Evolutionary conservation across 257 asterid species (phyloP), one percentile per base, ranked within the genome.

Genomic region (Solanum virginianum): DNA sequence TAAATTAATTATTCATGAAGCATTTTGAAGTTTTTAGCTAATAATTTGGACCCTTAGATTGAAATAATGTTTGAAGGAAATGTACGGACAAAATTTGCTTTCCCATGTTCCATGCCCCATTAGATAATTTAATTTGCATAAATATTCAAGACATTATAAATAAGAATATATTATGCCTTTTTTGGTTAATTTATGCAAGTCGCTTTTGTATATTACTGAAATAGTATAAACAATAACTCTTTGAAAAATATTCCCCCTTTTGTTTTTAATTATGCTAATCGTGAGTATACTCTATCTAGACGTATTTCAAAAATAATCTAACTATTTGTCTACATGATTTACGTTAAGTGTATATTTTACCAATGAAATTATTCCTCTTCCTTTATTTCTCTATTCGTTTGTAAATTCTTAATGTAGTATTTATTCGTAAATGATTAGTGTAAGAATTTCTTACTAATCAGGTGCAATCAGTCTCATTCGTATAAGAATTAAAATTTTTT

Each of bases 251-350:
- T 77, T 51, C 16, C 82, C 24, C 39, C 8, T 7, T 49, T 75
- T 75, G 15, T 20, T 14, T 49, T 47, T 3, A 22, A 13, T 74
- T 45, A 32, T 45, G 7, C 12, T 45, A n/a, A 72, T 72, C 59
- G n/a, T 13, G 45, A 11, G 32, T 43, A 2, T 24, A 43, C 1
- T 1, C 24, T 6, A 5, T 0, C 2, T 3, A 0, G 5, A 16
- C 5, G 2, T 11, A 1, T 0, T 12, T 7, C 7, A 1, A 0
- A 60, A 60, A 60, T 0, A 60, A 11, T 0, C 0, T 5, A 36
- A 36, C 0, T 62, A 24, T 22, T 22, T 60, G n/a, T 4, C 8
- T 22, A 8, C 0, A 4, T 10, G 24, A 10, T 60, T 11, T 22
- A 7, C 0, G 18, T 7, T 3, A 60, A 60, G 5, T 22, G 6